Base-by-base conservation (phyloP, 352 stramenopile species). In the Blastocystis sp. region DNA sequence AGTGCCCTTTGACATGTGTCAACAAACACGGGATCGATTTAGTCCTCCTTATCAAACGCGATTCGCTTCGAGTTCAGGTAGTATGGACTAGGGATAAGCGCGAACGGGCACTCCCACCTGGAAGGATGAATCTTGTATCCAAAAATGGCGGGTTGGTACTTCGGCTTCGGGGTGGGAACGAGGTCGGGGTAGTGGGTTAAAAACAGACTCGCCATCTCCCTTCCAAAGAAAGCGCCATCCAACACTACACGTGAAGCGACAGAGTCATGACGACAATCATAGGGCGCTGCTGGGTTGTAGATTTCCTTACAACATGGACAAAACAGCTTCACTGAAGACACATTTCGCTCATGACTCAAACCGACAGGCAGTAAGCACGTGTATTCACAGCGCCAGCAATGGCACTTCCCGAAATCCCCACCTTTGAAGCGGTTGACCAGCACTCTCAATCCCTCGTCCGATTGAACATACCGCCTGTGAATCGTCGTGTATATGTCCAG, bases 261-360 rank as follows among this genome's bases (percentile, higher is more conserved):
- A 1, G 71, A 39, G 0, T 0, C 0, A 37, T 19, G 26, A 65
- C 6, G 13, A 81, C 71, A 4, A 33, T 81, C 29, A 65, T 62
- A 81, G 0, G 71, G 71, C 24, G n/a, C 24, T 4, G 51, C 26
- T 12, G 71, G 26, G 37, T 62, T 67, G 60, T 81, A 81, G 29
- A 81, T 50, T 81, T 81, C 71, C 12, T 65, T 81, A 37, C 71
- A 81, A 3, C 33, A 81, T 37, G 71, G 71, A 65, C 71, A 81
- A 37, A 67, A 81, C 3, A 81, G 60, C 41, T 81, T 81, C 33
- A 81, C 37, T n/a, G n/a, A 63, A 6, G 26, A 39, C n/a, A 65
- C 71, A 0, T 45, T 45, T 21, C 19, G 61, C 13, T 29, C 9
- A 37, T 65, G 9, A 12, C 13, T 21, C 60, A 81, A 37, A 35